Percentiles rank a stretch among this genome's conserved stretches.
Conservation (phyloP, 2,329 filamentous ascomycete genomes). For the Coniochaeta sp. region DNA sequence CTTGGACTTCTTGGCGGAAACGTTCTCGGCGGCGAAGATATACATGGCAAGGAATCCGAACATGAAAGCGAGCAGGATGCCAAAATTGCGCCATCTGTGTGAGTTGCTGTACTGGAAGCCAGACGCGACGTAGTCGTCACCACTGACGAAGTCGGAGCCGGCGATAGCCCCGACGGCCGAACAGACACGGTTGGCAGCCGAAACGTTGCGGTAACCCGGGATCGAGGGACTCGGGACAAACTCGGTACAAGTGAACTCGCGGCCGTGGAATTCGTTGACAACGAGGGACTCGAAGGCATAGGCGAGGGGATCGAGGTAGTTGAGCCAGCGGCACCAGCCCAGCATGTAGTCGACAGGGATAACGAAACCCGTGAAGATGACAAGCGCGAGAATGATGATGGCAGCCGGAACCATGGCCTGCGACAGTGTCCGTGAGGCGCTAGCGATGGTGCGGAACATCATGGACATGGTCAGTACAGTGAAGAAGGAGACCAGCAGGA, state of each 20-base stretch:
- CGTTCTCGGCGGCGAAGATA: slow-evolving; percentile 58
- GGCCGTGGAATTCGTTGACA: slow-evolving; percentile 72
- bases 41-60: slow-evolving; percentile 55
- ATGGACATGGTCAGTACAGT: slow-evolving; percentile 76
- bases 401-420: slow-evolving; percentile 56
- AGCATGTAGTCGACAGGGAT: slow-evolving; percentile 64
- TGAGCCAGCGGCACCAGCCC: slow-evolving; percentile 76
- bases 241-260: slow-evolving; percentile 46
- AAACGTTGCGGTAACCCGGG: slow-evolving; percentile 28
- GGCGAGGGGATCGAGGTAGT: slow-evolving; percentile 70
- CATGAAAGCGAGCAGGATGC: slow-evolving; percentile 59
- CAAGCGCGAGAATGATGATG: slow-evolving; percentile 55
- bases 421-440: slow-evolving; percentile 62
- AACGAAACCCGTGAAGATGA: slow-evolving; percentile 66
- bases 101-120: slow-evolving; percentile 49
- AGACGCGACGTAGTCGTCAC: slow-evolving; percentile 48
- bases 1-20: slow-evolving; percentile 63
- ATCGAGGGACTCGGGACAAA: slow-evolving; percentile 34
- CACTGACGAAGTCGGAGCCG: slow-evolving; percentile 44
- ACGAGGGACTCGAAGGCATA: slow-evolving; percentile 78
- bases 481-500: slow-evolving; percentile 67
- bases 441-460: slow-evolving; percentile 78
- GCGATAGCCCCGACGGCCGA: slow-evolving; percentile 49
- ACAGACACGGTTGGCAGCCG: slow-evolving; percentile 42
- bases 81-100: slow-evolving; percentile 65